phyloP scores from a whole-genome alignment of 2,329 filamentous ascomycete genomes.

The Monascus ruber region DNA sequence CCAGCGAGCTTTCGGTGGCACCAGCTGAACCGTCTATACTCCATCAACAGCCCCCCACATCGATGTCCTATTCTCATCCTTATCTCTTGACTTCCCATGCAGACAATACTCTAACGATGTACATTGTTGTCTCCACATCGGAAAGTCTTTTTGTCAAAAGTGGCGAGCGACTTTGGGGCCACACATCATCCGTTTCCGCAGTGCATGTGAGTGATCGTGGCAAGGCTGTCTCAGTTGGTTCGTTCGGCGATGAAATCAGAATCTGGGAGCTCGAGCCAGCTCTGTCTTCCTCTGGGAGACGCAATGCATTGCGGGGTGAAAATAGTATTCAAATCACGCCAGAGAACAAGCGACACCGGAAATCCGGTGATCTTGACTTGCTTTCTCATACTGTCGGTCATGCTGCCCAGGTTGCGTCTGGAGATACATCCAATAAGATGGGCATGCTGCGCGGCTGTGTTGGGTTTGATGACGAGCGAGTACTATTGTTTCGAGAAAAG shows the following conservation, averaged over 20 bases:
- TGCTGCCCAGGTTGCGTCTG: conserved; percentile 13
- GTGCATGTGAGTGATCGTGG: conserved; percentile 75
- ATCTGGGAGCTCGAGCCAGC: conserved; percentile 84
- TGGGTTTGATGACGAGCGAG: conserved; percentile 83
- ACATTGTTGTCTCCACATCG: conserved; percentile 65
- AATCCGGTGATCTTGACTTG: conserved; percentile 3
- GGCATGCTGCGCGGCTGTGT: conserved; percentile 52
- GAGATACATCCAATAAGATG: conserved; percentile 27
- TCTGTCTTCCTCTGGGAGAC: conserved; percentile 36
- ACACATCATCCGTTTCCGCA: conserved; percentile 78
- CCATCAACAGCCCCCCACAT: conserved; percentile 43
- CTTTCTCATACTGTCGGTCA: neutral
- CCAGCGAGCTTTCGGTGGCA: conserved; percentile 6
- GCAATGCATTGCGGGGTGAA: conserved; percentile 33
- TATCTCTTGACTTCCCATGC: conserved; percentile 74
- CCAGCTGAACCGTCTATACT: conserved; percentile 18
- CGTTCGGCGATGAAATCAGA: conserved; percentile 64
- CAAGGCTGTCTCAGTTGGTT: conserved; percentile 82
- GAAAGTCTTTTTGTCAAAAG: conserved; percentile 56
- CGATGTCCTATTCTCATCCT: conserved; percentile 65
- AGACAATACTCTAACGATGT: conserved; percentile 77
- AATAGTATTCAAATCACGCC: conserved; percentile 44
- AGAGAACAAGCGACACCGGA: conserved; percentile 17
- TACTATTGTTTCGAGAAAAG: conserved; percentile 71
- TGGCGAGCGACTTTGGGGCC: conserved; percentile 74